These are phyloP conservation scores for Xylariaceae sp. DNA, from an alignment of 2,329 filamentous ascomycete species.

Conservation along the genomic window DNA sequence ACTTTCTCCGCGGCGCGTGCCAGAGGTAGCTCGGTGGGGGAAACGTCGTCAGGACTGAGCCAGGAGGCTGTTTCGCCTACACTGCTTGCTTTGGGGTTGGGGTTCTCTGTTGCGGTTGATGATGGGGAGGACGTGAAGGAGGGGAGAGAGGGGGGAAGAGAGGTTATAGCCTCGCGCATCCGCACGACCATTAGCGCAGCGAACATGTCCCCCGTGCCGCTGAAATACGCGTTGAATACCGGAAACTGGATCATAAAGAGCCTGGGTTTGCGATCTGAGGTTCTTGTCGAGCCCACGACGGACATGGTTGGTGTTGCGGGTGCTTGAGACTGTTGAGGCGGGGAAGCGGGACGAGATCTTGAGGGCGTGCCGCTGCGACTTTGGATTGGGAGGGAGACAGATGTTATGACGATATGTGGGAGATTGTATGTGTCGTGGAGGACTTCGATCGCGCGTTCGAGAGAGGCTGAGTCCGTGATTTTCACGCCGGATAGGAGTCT, in stretches of 20 bases:
- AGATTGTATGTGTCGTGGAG: constrained; percentile 73
- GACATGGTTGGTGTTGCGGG: constrained; percentile 44
- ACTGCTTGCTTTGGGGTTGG: too few relatives aligned
- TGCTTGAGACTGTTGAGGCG: constrained; percentile 40
- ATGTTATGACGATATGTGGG: constrained; percentile 91
- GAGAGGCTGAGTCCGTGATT: constrained; percentile 69
- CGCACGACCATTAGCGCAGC: constrained; percentile 84
- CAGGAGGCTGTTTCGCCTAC: constrained; percentile 61
- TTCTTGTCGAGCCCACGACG: constrained; percentile 67
- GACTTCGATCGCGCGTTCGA: constrained; percentile 69
- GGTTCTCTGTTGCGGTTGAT: too few relatives aligned
- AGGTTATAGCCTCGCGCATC: constrained; percentile 74
- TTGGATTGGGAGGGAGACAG: constrained; percentile 63
- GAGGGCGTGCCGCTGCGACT: constrained; percentile 53
- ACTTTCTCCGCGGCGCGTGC: constrained; percentile 83
- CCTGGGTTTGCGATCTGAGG: constrained; percentile 61
- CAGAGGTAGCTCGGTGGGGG: constrained; percentile 69
- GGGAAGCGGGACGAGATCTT: constrained; percentile 56
- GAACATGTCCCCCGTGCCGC: constrained; percentile 97
- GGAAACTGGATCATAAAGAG: constrained; percentile 86
- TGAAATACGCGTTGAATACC: constrained; percentile 88
- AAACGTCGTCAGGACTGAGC: constrained; percentile 71
- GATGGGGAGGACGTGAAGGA: constrained; percentile 7
- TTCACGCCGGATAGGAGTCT: constrained; percentile 82
- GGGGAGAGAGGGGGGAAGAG: background rate